These are phyloP conservation scores for Lepidium didymum DNA, from an alignment of 345 rosid genomes.

Conservation along the genomic window DNA sequence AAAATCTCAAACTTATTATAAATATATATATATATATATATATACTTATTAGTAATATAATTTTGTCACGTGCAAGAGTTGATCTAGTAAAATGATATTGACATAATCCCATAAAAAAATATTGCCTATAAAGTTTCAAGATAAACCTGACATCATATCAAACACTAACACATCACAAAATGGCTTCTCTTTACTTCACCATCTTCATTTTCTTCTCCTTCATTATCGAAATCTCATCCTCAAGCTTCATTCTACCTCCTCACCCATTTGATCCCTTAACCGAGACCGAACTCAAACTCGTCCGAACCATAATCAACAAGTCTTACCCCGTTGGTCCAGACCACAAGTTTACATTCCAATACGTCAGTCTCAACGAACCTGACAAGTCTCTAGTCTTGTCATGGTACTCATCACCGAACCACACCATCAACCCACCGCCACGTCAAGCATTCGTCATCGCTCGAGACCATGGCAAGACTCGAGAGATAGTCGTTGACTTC, in stretches of 20 bases:
- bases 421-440: slow-evolving; percentile 20
- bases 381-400: slow-evolving; percentile 44
- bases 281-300: slow-evolving; percentile 47
- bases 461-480: slow-evolving; percentile 36
- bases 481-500: slow-evolving; percentile 49
- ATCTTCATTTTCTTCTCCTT: not conserved
- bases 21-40: too few species aligned
- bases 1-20: too few species aligned
- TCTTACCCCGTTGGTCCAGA: slow-evolving; percentile 17
- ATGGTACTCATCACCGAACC: slow-evolving; percentile 33
- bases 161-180: not conserved
- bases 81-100: too few species aligned
- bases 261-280: slow-evolving; percentile 74
- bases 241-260: slow-evolving; percentile 19
- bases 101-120: not conserved
- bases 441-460: slow-evolving; percentile 55
- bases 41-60: too few species aligned
- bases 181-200: slow-evolving; percentile 14
- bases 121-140: slow-evolving; percentile 1
- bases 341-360: slow-evolving; percentile 49
- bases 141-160: not conserved
- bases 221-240: slow-evolving; percentile 7
- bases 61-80: too few species aligned
- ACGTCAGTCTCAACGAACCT: slow-evolving; percentile 65
- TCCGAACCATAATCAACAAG: slow-evolving; percentile 32